phyloP scores from a whole-genome alignment of 1,284 basidiomycete genomes.

The Uromyces viciae-fabae region DNA sequence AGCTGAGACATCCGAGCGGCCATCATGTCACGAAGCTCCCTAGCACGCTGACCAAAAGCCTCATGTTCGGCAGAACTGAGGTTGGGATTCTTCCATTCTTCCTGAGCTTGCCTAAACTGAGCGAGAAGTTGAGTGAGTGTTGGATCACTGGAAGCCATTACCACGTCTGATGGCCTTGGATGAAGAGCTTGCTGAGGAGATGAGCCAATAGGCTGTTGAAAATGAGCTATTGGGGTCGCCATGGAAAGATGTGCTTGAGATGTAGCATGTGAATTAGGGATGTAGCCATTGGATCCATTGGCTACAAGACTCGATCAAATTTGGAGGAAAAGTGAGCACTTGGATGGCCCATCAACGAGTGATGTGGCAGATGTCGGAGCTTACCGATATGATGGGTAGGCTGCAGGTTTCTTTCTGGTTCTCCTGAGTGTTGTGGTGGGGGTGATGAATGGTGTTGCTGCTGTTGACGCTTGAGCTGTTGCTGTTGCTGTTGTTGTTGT shows the following conservation, averaged over 20 bases:
- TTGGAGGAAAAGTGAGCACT: neutral
- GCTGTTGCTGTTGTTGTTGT: conserved; percentile 17
- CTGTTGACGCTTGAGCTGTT: conserved; percentile 25
- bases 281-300: conserved; percentile 5
- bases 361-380: neutral
- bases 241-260: conserved; percentile 9
- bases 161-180: neutral
- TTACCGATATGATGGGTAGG: conserved; percentile 34
- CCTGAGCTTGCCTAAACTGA: conserved; percentile 37
- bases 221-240: conserved; percentile 6
- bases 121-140: neutral
- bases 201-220: neutral
- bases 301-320: neutral
- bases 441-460: conserved; percentile 20
- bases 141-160: neutral
- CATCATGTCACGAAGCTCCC: conserved; percentile 20
- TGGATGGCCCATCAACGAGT: neutral
- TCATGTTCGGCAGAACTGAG: conserved; percentile 23
- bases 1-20: conserved; percentile 21
- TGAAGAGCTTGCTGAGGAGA: conserved; percentile 3
- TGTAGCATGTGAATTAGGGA: neutral
- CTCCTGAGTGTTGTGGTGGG: conserved; percentile 8
- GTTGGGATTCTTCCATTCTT: neutral
- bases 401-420: conserved; percentile 12
- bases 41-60: conserved; percentile 5